Conservation (phyloP, 257 asterid species). For the Haberlea rhodopensis region DNA sequence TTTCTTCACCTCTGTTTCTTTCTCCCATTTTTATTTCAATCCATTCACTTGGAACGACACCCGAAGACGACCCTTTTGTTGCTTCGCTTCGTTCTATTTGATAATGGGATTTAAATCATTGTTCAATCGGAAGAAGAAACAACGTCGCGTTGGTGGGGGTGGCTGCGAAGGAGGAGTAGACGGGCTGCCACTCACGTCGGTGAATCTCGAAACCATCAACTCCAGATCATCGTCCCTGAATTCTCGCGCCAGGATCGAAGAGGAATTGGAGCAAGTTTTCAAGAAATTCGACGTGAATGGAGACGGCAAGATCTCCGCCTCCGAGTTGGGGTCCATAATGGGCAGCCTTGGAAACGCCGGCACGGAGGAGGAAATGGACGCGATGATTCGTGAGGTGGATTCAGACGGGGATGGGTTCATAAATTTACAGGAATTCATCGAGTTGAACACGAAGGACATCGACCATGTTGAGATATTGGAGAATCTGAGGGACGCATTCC, state of each 20-base stretch:
- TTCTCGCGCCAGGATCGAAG: conserved; percentile 53
- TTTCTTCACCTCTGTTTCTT: background rate
- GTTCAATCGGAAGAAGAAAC: conserved; percentile 52
- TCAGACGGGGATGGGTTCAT: conserved; percentile 86
- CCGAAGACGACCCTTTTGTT: background rate
- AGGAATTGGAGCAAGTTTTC: conserved; percentile 72
- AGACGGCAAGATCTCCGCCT: conserved; percentile 66
- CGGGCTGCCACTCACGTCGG: background rate
- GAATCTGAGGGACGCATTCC: conserved; percentile 64
- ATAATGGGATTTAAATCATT: conserved; percentile 58
- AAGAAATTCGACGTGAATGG: conserved; percentile 81
- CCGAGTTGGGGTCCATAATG: conserved; percentile 71
- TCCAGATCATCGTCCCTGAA: conserved; percentile 46
- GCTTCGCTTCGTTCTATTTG: background rate
- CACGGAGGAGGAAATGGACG: conserved; percentile 52
- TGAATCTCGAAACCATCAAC: conserved; percentile 1
- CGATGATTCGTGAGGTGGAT: conserved; percentile 75
- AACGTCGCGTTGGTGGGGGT: too few species aligned
- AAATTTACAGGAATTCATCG: conserved; percentile 68
- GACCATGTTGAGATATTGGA: conserved; percentile 58
- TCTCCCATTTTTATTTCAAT: background rate
- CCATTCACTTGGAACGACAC: background rate
- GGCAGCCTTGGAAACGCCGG: conserved; percentile 59
- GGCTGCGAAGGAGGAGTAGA: background rate
- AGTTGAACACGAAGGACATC: conserved; percentile 60